These are phyloP conservation scores for Cyberlindnera xylosilytica DNA, from an alignment of 805 yeast species.

Conservation along the genomic window DNA sequence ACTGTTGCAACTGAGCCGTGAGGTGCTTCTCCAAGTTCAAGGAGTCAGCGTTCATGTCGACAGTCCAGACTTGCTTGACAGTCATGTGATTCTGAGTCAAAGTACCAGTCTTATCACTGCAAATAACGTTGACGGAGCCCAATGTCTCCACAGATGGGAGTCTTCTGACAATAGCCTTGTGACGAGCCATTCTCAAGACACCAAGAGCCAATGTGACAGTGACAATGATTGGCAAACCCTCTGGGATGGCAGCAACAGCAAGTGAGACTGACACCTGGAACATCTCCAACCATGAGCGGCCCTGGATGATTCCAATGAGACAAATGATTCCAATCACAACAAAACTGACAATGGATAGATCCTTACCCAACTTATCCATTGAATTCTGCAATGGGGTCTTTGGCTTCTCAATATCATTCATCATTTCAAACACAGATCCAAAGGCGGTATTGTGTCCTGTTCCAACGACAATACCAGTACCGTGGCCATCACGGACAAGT, in stretches of 20 bases:
- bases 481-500: conserved; percentile 92
- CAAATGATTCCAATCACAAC: conserved; percentile 89
- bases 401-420: conserved; percentile 93
- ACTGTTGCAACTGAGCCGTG: conserved; percentile 36
- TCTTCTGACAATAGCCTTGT: conserved; percentile 90
- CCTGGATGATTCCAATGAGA: conserved; percentile 84
- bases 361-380: conserved; percentile 94
- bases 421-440: conserved; percentile 93
- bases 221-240: conserved; percentile 96
- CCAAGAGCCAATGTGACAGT: conserved; percentile 97
- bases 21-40: conserved; percentile 45
- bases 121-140: conserved; percentile 91
- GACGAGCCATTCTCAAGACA: conserved; percentile 92
- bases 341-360: conserved; percentile 80
- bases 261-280: conserved; percentile 94
- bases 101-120: conserved; percentile 91
- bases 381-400: conserved; percentile 94
- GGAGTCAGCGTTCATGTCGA: conserved; percentile 48
- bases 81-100: conserved; percentile 91
- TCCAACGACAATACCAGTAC: conserved; percentile 88
- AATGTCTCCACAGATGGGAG: conserved; percentile 93
- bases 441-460: conserved; percentile 89
- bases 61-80: conserved; percentile 77
- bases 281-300: conserved; percentile 96
- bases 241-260: conserved; percentile 99